Evolutionary conservation across 441 rosid species (phyloP).

Genomic region (Aquilaria agallochum): DNA sequence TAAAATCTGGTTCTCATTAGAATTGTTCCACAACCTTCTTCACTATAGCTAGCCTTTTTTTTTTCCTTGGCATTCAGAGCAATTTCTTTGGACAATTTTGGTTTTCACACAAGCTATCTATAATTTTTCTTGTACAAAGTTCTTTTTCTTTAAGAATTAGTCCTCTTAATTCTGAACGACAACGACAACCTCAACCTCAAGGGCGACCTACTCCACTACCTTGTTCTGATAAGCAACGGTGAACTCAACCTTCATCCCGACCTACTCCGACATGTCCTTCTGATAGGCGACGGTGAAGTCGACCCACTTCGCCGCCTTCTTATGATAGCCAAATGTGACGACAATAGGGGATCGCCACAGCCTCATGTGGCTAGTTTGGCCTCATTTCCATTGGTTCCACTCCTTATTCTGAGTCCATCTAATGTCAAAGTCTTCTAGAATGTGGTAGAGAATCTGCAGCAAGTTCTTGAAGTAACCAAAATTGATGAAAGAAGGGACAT

Average conservation of each 20-base stretch:
- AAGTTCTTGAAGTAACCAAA: conserved; percentile 17
- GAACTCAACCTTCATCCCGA: neutral
- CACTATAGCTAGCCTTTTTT: conserved; percentile 29
- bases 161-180: too few species aligned
- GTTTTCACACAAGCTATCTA: too few species aligned
- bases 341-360: too few species aligned
- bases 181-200: too few species aligned
- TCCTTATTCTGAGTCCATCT: conserved; percentile 4
- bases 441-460: conserved; percentile 9
- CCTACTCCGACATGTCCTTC: neutral
- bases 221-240: neutral
- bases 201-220: too few species aligned
- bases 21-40: conserved; percentile 30
- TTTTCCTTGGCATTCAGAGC: conserved; percentile 23
- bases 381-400: neutral
- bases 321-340: neutral
- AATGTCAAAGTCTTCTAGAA: neutral
- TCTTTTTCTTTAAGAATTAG: conserved; percentile 20
- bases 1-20: conserved; percentile 29
- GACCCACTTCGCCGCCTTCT: neutral
- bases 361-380: neutral
- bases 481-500: conserved; percentile 1
- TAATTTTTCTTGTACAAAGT: too few species aligned
- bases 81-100: too few species aligned
- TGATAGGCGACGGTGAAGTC: too few species aligned